These are phyloP conservation scores for Hansenula sp. DNA, from an alignment of 1,139 yeast species.

Conservation along the genomic window DNA sequence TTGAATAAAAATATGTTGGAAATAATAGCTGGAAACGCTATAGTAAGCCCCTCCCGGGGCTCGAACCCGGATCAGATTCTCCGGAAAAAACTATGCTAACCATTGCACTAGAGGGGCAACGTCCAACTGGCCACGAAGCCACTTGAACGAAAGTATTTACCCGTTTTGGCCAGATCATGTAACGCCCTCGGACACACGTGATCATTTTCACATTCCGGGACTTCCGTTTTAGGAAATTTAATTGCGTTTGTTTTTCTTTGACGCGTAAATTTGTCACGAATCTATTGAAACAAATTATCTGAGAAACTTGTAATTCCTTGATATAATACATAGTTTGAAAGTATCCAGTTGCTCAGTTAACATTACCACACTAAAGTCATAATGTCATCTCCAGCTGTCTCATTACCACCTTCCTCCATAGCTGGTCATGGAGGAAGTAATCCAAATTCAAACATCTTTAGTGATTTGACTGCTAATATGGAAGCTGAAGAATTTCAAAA, in stretches of 20 bases:
- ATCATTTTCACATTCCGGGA: neutral
- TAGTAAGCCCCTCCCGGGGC: conserved; percentile 41
- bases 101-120: conserved; percentile 35
- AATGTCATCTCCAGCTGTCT: conserved; percentile 19
- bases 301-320: no score
- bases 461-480: conserved; percentile 21
- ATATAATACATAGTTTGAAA: no score
- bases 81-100: conserved; percentile 45
- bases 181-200: neutral
- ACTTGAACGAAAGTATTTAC: neutral
- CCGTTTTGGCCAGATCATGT: neutral
- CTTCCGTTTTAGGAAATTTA: conserved; percentile 9
- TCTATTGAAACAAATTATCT: no score
- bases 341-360: no score
- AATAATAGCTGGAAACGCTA: no score
- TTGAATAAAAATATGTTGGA: neutral
- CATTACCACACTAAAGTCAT: neutral
- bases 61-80: conserved; percentile 46
- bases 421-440: conserved; percentile 25
- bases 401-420: conserved; percentile 25
- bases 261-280: neutral
- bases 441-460: conserved; percentile 28
- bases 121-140: conserved; percentile 5
- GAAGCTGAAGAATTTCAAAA: conserved; percentile 2
- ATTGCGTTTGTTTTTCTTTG: conserved; percentile 1